Percentiles rank a stretch among this genome's conserved stretches.
phyloP scores from a whole-genome alignment of 768 basidiomycete species.

The Pleurotus salmoneostramineus region DNA sequence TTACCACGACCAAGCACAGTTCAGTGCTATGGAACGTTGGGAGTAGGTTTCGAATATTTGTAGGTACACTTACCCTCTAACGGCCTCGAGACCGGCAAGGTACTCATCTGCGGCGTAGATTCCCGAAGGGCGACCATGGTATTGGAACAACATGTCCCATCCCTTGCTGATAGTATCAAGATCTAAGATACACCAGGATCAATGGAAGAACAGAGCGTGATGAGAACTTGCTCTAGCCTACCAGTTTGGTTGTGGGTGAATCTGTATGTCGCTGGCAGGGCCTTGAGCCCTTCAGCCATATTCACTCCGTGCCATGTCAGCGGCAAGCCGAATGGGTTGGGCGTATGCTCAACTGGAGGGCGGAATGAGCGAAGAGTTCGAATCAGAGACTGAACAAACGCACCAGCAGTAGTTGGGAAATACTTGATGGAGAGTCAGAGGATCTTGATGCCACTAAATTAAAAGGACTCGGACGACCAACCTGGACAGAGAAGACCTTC shows the following conservation, averaged over 20 bases:
- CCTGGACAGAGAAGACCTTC: slow-evolving; percentile 44
- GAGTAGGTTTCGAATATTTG: background rate
- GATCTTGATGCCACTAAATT: background rate
- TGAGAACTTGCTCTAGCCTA: slow-evolving; percentile 11
- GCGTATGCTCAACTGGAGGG: slow-evolving; percentile 23
- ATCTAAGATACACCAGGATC: slow-evolving; percentile 23
- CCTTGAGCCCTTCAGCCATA: slow-evolving; percentile 55
- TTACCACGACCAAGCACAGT: slow-evolving; percentile 48
- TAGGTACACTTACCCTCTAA: slow-evolving; percentile 35
- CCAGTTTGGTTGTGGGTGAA: slow-evolving; percentile 57
- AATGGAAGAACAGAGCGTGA: background rate
- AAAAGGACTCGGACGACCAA: slow-evolving; percentile 9
- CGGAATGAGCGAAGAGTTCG: background rate
- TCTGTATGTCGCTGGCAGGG: slow-evolving; percentile 47
- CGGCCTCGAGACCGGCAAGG: slow-evolving; percentile 51
- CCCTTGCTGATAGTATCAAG: slow-evolving; percentile 44
- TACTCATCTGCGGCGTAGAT: slow-evolving; percentile 57
- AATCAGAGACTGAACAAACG: background rate
- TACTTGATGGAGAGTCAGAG: slow-evolving; percentile 24
- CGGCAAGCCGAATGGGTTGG: slow-evolving; percentile 43
- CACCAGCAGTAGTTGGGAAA: slow-evolving; percentile 38
- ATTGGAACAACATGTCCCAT: slow-evolving; percentile 55
- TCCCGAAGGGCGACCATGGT: slow-evolving; percentile 53
- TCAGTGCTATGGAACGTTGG: slow-evolving; percentile 35
- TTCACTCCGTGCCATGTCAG: slow-evolving; percentile 58